Evolutionary conservation across 306 rosid species (phyloP).

Genomic region (Cucumis sativus): DNA sequence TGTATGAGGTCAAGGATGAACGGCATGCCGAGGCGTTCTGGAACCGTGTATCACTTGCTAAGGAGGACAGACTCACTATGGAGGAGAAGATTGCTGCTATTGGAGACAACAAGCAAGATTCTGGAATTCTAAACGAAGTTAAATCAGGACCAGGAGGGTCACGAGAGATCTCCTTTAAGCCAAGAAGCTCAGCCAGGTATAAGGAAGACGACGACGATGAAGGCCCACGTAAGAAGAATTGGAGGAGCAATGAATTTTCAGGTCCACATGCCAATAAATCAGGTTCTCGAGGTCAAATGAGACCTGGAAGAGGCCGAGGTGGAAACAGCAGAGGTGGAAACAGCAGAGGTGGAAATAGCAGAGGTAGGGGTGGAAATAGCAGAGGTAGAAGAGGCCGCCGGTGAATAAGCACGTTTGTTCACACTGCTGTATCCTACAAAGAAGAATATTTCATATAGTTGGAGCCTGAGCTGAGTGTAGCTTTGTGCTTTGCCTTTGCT

Average conservation of each 20-base stretch:
- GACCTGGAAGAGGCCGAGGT: conserved; percentile 14
- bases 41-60: conserved; percentile 60
- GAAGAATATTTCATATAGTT: not conserved
- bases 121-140: conserved; percentile 33
- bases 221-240: conserved; percentile 23
- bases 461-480: not conserved
- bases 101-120: conserved; percentile 19
- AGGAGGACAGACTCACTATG: conserved; percentile 56
- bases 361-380: conserved; percentile 8
- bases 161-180: conserved; percentile 64
- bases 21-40: conserved; percentile 84
- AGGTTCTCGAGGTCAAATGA: conserved; percentile 32
- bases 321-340: not conserved
- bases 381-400: conserved; percentile 22
- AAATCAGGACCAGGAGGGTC: conserved; percentile 86
- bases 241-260: conserved; percentile 56
- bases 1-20: conserved; percentile 79
- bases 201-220: conserved; percentile 42
- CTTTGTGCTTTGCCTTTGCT: not conserved
- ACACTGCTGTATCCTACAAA: not conserved
- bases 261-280: conserved; percentile 36
- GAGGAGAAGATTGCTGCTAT: conserved; percentile 72
- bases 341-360: conserved; percentile 8
- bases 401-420: not conserved
- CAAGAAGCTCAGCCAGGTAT: conserved; percentile 57